These are phyloP conservation scores for Tylopilus intermedius DNA, from an alignment of 768 basidiomycete genomes.

Conservation along the genomic window DNA sequence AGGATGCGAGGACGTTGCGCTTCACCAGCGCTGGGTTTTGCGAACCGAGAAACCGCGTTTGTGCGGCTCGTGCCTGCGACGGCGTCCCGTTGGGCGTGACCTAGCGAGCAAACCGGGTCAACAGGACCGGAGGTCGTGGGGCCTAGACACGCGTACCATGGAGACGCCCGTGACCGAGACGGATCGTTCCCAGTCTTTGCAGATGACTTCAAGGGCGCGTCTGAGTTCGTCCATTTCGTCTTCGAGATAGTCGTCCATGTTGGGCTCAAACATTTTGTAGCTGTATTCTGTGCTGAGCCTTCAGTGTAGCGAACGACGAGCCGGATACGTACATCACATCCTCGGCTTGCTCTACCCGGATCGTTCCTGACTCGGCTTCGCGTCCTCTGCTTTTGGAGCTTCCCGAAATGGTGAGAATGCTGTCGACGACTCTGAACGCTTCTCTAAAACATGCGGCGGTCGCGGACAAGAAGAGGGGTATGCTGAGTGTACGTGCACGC, in stretches of 20 bases:
- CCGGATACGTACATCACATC: constrained; percentile 68
- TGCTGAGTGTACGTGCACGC: constrained; percentile 70
- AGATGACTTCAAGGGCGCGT: constrained; percentile 65
- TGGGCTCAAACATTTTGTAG: constrained; percentile 90
- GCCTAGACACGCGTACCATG: constrained; percentile 32
- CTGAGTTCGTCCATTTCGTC: constrained; percentile 87
- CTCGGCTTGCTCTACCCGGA: constrained; percentile 58
- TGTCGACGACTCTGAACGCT: constrained; percentile 80
- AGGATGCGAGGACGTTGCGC: constrained; percentile 86
- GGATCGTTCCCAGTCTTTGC: constrained; percentile 75
- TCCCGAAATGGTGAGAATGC: constrained; percentile 54
- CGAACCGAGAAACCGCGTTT: constrained; percentile 69
- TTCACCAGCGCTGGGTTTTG: constrained; percentile 90
- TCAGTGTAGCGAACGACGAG: constrained; percentile 1
- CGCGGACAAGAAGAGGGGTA: constrained; percentile 72
- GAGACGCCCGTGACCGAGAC: constrained; percentile 6
- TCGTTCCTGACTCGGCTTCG: constrained; percentile 13
- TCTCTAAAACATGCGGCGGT: constrained; percentile 88
- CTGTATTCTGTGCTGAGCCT: constrained; percentile 36
- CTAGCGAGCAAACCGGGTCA: background rate
- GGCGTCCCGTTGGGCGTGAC: constrained; percentile 10
- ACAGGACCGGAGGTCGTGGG: background rate
- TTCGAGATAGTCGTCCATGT: constrained; percentile 97
- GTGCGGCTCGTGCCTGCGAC: background rate
- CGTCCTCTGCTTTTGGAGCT: constrained; percentile 1